Conservation (phyloP, 495 filamentous ascomycete species). For the Annulohypoxylon stygium region DNA sequence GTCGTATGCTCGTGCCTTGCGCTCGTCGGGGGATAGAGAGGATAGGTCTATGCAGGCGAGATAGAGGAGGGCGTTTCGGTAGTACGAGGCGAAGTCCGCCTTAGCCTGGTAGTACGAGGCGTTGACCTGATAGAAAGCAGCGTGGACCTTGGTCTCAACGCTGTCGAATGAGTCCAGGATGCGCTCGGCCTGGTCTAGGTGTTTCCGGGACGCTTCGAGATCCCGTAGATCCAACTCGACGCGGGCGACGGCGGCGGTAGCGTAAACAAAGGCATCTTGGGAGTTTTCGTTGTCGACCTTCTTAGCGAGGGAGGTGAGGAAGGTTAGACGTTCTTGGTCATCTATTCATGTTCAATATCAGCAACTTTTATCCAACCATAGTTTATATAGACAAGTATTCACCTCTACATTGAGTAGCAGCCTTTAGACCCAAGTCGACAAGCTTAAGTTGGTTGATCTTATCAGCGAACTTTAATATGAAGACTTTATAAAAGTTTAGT, state of each 20-base stretch:
- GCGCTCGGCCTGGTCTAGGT: conserved; percentile 87
- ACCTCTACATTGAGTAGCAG: conserved; percentile 91
- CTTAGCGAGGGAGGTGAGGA: conserved; percentile 84
- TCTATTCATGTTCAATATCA: conserved; percentile 62
- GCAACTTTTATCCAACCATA: not conserved
- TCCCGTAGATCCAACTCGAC: conserved; percentile 85
- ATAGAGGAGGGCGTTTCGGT: conserved; percentile 97
- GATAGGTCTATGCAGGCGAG: conserved; percentile 93
- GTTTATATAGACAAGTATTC: conserved; percentile 30
- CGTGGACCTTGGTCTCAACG: conserved; percentile 96
- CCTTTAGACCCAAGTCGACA: conserved; percentile 86
- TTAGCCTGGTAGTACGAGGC: conserved; percentile 96
- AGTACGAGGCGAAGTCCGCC: conserved; percentile 92
- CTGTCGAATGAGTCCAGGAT: conserved; percentile 93
- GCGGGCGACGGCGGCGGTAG: conserved; percentile 88
- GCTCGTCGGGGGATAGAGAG: conserved; percentile 77
- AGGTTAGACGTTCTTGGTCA: conserved; percentile 86
- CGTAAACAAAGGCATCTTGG: conserved; percentile 97
- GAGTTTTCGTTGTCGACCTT: conserved; percentile 93
- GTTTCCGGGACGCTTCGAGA: conserved; percentile 80
- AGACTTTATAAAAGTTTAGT: conserved; percentile 90
- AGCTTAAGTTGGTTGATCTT: conserved; percentile 99
- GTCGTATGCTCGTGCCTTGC: conserved; percentile 86
- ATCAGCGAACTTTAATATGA: conserved; percentile 94
- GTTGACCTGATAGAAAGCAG: conserved; percentile 95